These are phyloP conservation scores for Tolypocladium ovalisporum DNA, from an alignment of 2,329 filamentous ascomycete species.

Conservation along the genomic window DNA sequence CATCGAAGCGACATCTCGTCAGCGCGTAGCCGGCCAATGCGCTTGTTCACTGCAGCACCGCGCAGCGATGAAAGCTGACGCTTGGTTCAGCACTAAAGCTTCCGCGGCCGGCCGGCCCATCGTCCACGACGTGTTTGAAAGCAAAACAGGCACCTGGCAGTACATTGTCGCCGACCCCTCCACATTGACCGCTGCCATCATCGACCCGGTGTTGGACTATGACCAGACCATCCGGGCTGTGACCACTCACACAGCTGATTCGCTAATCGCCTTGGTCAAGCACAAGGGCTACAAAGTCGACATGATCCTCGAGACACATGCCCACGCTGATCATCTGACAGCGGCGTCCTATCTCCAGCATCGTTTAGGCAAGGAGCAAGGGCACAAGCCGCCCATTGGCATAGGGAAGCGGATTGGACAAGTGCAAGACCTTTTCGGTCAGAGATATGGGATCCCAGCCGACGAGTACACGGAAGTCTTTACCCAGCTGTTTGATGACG, in stretches of 20 bases:
- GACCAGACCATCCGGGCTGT: constrained; percentile 30
- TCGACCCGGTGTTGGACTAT: constrained; percentile 52
- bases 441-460: constrained; percentile 32
- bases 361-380: constrained; percentile 23
- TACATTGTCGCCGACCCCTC: constrained; percentile 45
- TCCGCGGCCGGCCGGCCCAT: constrained; percentile 15
- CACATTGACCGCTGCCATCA: constrained; percentile 39
- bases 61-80: no score
- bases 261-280: constrained; percentile 31
- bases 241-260: constrained; percentile 40
- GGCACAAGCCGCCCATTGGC: constrained; percentile 30
- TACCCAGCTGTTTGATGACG: constrained; percentile 40
- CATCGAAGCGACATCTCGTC: not conserved
- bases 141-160: constrained; percentile 43
- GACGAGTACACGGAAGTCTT: constrained; percentile 36
- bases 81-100: not conserved
- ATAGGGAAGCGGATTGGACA: constrained; percentile 42
- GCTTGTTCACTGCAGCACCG: not conserved
- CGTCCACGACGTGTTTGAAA: constrained; percentile 27
- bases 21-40: not conserved
- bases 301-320: constrained; percentile 51
- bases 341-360: constrained; percentile 46
- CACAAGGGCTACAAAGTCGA: constrained; percentile 35
- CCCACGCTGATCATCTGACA: constrained; percentile 50
- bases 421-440: constrained; percentile 39